Evolutionary conservation across 495 filamentous ascomycete species (phyloP).

Genomic region (Penicillium coprophilum): DNA sequence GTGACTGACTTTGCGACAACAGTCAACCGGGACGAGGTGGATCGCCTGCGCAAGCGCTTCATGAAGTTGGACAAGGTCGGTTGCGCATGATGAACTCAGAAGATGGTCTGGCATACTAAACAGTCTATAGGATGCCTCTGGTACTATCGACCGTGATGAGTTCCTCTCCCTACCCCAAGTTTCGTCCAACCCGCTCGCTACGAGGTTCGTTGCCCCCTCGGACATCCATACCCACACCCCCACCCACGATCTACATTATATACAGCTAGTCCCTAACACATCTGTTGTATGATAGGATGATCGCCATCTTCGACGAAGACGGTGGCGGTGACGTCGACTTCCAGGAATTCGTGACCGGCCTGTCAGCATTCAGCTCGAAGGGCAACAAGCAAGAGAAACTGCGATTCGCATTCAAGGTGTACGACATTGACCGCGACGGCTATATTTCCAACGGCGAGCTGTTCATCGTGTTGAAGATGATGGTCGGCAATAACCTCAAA

Average conservation of each 20-base stretch:
- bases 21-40: constrained; percentile 98
- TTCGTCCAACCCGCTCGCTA: constrained; percentile 95
- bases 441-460: constrained; percentile 99
- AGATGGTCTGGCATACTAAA: constrained; percentile 4
- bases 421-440: constrained; percentile 98
- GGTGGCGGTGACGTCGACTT: constrained; percentile 98
- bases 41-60: constrained; percentile 91
- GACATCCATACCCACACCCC: neutral
- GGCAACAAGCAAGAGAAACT: constrained; percentile 99
- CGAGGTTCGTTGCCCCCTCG: constrained; percentile 56
- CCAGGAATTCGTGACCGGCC: constrained; percentile 95
- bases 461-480: constrained; percentile 99
- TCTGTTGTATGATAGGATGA: constrained; percentile 66
- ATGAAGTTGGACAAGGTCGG: constrained; percentile 97
- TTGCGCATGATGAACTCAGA: constrained; percentile 11
- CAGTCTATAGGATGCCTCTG: constrained; percentile 78
- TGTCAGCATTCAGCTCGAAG: constrained; percentile 94
- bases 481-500: constrained; percentile 99
- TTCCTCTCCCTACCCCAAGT: constrained; percentile 97
- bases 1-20: constrained; percentile 25
- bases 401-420: constrained; percentile 97
- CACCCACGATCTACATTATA: neutral
- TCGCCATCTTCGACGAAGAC: constrained; percentile 99
- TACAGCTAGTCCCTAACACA: constrained; percentile 4
- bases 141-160: constrained; percentile 97